A percentile compares a stretch with the other conserved stretches of the same genome.
phyloP scores from a whole-genome alignment of 768 basidiomycete genomes.

The Lactifluus volemus region DNA sequence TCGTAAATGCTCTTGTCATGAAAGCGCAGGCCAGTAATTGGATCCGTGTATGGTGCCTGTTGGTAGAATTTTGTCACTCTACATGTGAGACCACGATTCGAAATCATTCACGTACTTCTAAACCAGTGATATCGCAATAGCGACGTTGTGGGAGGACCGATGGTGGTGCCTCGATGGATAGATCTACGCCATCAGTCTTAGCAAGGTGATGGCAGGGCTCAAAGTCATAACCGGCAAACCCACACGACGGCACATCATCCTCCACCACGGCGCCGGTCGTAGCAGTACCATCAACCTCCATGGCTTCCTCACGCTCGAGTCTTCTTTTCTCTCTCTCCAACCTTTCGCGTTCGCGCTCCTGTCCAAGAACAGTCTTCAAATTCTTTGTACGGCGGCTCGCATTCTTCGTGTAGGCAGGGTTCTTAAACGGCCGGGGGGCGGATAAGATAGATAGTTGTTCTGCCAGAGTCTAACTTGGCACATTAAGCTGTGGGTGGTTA shows the following conservation, averaged over 20 bases:
- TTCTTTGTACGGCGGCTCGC: conserved; percentile 68
- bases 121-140: conserved; percentile 81
- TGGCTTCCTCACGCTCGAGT: conserved; percentile 38
- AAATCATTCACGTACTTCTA: conserved; percentile 43
- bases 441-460: conserved; percentile 70
- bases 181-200: conserved; percentile 36
- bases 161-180: conserved; percentile 78
- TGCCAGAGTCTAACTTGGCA: conserved; percentile 46
- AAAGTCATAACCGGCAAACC: conserved; percentile 22
- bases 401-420: conserved; percentile 59
- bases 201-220: neutral
- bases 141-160: conserved; percentile 67
- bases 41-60: conserved; percentile 79
- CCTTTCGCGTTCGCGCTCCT: conserved; percentile 73
- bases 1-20: conserved; percentile 87
- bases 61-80: neutral
- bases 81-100: neutral
- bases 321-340: conserved; percentile 52
- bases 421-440: conserved; percentile 70
- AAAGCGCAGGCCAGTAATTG: conserved; percentile 68
- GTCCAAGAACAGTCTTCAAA: conserved; percentile 65
- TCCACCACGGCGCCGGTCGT: conserved; percentile 25
- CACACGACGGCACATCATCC: conserved; percentile 68
- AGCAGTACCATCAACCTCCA: conserved; percentile 47
- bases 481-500: neutral